Evolutionary conservation across 495 filamentous ascomycete genomes (phyloP).

Genomic region (Chaetomium fimeti): DNA sequence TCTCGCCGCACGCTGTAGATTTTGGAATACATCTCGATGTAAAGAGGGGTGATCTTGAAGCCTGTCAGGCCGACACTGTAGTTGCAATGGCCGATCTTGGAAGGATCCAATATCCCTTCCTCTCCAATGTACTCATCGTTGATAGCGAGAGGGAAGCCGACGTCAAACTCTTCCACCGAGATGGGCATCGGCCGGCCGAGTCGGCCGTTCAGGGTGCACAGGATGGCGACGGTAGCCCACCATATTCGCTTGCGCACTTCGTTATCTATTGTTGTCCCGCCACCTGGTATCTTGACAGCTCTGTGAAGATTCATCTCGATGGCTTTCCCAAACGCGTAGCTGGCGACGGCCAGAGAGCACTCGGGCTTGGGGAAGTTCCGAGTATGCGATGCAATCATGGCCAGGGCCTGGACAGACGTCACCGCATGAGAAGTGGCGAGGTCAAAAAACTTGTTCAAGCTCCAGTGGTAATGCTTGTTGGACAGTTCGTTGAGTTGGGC

Average conservation of each 20-base stretch:
- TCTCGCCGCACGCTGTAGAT: slow-evolving; percentile 64
- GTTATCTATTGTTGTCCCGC: slow-evolving; percentile 58
- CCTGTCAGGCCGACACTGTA: slow-evolving; percentile 63
- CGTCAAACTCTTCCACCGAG: slow-evolving; percentile 67
- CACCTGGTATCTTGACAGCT: slow-evolving; percentile 58
- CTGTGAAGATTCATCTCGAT: slow-evolving; percentile 73
- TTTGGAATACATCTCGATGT: slow-evolving; percentile 67
- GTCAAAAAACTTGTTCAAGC: slow-evolving; percentile 63
- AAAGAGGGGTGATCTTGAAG: slow-evolving; percentile 59
- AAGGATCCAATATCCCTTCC: slow-evolving; percentile 47
- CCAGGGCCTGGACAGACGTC: slow-evolving; percentile 66
- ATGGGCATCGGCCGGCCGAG: slow-evolving; percentile 75
- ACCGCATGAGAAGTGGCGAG: slow-evolving; percentile 58
- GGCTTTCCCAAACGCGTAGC: slow-evolving; percentile 60
- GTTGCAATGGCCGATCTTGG: slow-evolving; percentile 56
- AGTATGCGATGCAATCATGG: slow-evolving; percentile 65
- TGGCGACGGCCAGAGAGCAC: slow-evolving; percentile 62
- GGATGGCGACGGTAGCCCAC: slow-evolving; percentile 64
- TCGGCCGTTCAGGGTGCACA: slow-evolving; percentile 65
- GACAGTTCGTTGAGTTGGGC: slow-evolving; percentile 57
- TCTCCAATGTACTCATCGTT: slow-evolving; percentile 64
- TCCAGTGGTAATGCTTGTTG: slow-evolving; percentile 73
- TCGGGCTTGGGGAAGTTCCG: slow-evolving; percentile 78
- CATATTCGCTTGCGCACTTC: slow-evolving; percentile 76
- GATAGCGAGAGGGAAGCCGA: slow-evolving; percentile 67